These are phyloP conservation scores for Pleurotus citrinopileatus DNA, from an alignment of 768 basidiomycete genomes.

Conservation along the genomic window DNA sequence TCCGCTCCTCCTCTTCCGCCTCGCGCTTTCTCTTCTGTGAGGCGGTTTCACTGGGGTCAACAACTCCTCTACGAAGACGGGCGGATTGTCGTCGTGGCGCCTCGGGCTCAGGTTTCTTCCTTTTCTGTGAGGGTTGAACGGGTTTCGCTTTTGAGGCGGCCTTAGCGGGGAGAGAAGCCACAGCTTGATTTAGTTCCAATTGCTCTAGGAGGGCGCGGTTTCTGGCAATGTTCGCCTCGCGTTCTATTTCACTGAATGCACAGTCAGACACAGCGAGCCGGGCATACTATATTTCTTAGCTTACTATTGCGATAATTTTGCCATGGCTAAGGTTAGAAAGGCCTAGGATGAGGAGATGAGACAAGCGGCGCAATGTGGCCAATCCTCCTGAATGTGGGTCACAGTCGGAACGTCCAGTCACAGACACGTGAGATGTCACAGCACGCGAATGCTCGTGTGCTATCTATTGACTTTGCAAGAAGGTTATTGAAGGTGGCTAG, in stretches of 20 bases:
- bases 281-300: slow-evolving; percentile 13
- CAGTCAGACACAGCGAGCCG: not conserved
- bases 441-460: no score
- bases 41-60: slow-evolving; percentile 65
- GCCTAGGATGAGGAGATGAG: not conserved
- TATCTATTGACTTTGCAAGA: no score
- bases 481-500: not conserved
- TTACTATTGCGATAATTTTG: slow-evolving; percentile 51
- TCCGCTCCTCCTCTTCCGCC: slow-evolving; percentile 52
- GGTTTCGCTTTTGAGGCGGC: slow-evolving; percentile 40
- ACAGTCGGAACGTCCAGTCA: no score
- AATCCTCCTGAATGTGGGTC: no score
- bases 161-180: slow-evolving; percentile 36
- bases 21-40: slow-evolving; percentile 64
- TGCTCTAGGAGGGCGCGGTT: slow-evolving; percentile 74
- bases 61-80: slow-evolving; percentile 44
- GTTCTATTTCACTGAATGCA: slow-evolving; percentile 54
- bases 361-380: no score
- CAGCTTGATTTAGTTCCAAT: slow-evolving; percentile 62
- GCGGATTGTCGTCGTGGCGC: slow-evolving; percentile 66
- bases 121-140: slow-evolving; percentile 55
- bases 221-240: slow-evolving; percentile 78
- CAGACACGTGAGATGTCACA: not conserved
- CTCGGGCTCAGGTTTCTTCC: slow-evolving; percentile 39
- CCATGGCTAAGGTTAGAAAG: slow-evolving; percentile 24